Conservation (phyloP, 352 stramenopile species). For the Phytophthora megakarya region DNA sequence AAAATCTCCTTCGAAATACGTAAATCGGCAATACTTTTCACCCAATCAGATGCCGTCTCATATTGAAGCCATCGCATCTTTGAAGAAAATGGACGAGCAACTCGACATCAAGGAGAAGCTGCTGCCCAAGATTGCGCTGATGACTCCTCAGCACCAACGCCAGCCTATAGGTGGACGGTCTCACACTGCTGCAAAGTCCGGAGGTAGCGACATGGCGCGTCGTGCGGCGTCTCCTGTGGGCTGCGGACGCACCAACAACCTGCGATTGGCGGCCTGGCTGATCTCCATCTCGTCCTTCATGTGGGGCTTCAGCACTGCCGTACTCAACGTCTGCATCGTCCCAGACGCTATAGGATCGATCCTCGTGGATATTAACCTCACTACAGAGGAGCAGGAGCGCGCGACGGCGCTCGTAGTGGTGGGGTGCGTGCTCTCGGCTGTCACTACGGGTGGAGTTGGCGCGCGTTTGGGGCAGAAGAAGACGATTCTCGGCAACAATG, state of each 20-base stretch:
- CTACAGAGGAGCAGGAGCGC: slow-evolving; percentile 70
- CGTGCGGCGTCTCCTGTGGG: not conserved
- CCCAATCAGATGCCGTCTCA: not conserved
- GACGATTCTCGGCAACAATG: slow-evolving; percentile 72
- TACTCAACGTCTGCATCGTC: slow-evolving; percentile 84
- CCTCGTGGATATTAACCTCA: slow-evolving; percentile 74
- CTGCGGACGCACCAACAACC: slow-evolving; percentile 31
- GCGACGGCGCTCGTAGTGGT: slow-evolving; percentile 78
- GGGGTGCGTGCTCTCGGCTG: slow-evolving; percentile 67
- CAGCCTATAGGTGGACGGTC: slow-evolving; percentile 17
- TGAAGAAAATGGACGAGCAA: slow-evolving; percentile 29
- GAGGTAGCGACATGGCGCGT: not conserved
- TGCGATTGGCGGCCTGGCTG: slow-evolving; percentile 61
- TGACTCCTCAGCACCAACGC: slow-evolving; percentile 21
- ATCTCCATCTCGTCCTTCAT: slow-evolving; percentile 82
- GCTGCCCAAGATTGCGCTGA: slow-evolving; percentile 30
- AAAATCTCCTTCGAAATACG: too few relatives aligned
- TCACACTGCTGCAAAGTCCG: slow-evolving; percentile 1
- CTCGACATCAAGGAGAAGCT: slow-evolving; percentile 50
- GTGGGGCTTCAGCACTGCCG: slow-evolving; percentile 71
- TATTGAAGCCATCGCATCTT: slow-evolving; percentile 17
- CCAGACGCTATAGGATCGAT: slow-evolving; percentile 72
- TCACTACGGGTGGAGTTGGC: slow-evolving; percentile 57
- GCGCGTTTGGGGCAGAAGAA: slow-evolving; percentile 68
- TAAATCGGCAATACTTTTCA: not conserved